phyloP scores from a whole-genome alignment of 1,284 basidiomycete genomes.

The Puccinia hordei region DNA sequence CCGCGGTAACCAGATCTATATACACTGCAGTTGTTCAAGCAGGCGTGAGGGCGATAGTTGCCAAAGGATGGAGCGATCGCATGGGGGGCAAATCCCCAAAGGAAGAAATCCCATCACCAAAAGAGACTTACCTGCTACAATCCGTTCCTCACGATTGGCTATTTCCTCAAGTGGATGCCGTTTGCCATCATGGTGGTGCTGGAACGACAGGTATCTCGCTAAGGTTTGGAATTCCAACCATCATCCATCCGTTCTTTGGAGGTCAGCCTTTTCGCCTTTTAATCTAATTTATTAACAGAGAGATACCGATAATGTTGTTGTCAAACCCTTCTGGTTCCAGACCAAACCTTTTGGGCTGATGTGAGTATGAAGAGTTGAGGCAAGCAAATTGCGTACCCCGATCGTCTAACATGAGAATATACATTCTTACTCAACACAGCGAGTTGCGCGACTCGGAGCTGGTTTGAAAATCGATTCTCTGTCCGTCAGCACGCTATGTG shows the following conservation, averaged over 20 bases:
- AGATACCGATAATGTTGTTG: neutral
- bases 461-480: slow-evolving; percentile 73
- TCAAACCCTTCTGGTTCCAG: neutral
- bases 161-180: slow-evolving; percentile 57
- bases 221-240: slow-evolving; percentile 56
- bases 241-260: slow-evolving; percentile 58
- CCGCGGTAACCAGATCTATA: slow-evolving; percentile 27
- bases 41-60: slow-evolving; percentile 56
- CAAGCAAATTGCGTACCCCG: neutral
- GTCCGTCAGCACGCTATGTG: slow-evolving; percentile 73
- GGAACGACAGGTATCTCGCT: slow-evolving; percentile 92
- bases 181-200: slow-evolving; percentile 69
- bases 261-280: slow-evolving; percentile 15
- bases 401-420: neutral
- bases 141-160: slow-evolving; percentile 58
- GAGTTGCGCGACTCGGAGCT: slow-evolving; percentile 74
- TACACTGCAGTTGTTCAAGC: slow-evolving; percentile 54
- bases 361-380: slow-evolving; percentile 12
- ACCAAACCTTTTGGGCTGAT: slow-evolving; percentile 57
- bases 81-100: slow-evolving; percentile 35
- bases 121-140: slow-evolving; percentile 56
- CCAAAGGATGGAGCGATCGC: slow-evolving; percentile 57
- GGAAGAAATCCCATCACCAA: slow-evolving; percentile 23
- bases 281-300: neutral
- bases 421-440: slow-evolving; percentile 34